A percentile compares a stretch with the other conserved stretches of the same genome.
phyloP scores from a whole-genome alignment of 2,329 filamentous ascomycete species.

The Colletotrichum liriopes region DNA sequence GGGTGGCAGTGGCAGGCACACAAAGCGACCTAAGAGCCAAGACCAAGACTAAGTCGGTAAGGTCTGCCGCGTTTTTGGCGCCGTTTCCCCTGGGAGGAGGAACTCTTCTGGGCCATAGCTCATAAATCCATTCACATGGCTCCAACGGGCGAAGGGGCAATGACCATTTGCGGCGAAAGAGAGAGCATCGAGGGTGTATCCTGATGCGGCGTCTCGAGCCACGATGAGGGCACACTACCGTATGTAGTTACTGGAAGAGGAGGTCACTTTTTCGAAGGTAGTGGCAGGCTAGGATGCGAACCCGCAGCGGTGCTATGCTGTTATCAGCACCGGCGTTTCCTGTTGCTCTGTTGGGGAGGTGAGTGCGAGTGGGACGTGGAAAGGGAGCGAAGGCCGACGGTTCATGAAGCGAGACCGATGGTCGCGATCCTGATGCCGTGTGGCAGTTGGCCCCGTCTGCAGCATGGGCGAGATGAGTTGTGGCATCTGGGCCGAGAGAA shows the following conservation, averaged over 20 bases:
- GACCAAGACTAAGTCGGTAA: constrained; percentile 22
- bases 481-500: constrained; percentile 15
- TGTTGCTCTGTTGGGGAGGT: not conserved
- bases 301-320: constrained; percentile 20
- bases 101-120: not conserved
- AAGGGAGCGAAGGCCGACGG: constrained; percentile 8
- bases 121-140: constrained; percentile 24
- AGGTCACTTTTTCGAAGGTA: constrained; percentile 1
- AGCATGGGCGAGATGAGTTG: not conserved
- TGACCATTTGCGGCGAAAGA: constrained; percentile 13
- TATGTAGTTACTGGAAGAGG: not conserved
- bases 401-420: constrained; percentile 2
- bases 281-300: constrained; percentile 4
- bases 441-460: not conserved
- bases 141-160: constrained; percentile 27
- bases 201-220: constrained; percentile 21
- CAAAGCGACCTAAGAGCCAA: constrained; percentile 6
- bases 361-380: constrained; percentile 25
- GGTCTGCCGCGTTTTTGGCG: constrained; percentile 31
- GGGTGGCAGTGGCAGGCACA: constrained; percentile 5
- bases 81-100: not conserved
- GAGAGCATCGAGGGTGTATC: constrained; percentile 23
- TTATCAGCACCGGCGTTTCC: not conserved
- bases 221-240: not conserved
- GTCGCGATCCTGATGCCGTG: constrained; percentile 1